phyloP scores from a whole-genome alignment of 1,284 basidiomycete species.

The Agroathelia rolfsii region DNA sequence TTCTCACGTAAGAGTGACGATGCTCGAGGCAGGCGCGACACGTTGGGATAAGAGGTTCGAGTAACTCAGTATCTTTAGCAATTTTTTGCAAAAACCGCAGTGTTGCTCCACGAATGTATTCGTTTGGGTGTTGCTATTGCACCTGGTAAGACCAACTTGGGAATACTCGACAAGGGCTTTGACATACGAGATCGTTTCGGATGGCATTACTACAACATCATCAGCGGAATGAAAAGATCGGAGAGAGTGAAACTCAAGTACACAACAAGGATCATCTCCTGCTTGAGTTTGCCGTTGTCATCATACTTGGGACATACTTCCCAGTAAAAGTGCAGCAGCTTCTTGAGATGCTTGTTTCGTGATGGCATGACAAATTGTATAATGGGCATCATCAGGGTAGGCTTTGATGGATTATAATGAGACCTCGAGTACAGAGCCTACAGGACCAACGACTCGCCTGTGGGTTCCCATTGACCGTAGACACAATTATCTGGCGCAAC shows the following conservation, averaged over 20 bases:
- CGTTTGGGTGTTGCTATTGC: conserved; percentile 92
- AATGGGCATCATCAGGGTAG: conserved; percentile 91
- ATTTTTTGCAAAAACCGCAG: conserved; percentile 96
- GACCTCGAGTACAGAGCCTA: background rate
- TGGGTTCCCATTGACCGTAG: conserved; percentile 92
- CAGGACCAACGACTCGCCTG: conserved; percentile 54
- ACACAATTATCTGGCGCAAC: conserved; percentile 89
- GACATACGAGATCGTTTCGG: conserved; percentile 85
- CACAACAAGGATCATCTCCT: conserved; percentile 99
- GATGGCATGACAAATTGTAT: conserved; percentile 97
- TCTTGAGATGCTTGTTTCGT: conserved; percentile 96
- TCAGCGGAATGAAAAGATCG: conserved; percentile 12
- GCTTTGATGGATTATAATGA: too few relatives aligned
- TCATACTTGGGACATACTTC: conserved; percentile 99
- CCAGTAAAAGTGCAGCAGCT: conserved; percentile 98
- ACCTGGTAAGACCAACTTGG: conserved; percentile 2
- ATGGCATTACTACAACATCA: conserved; percentile 73
- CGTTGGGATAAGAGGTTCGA: conserved; percentile 93
- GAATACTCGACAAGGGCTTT: conserved; percentile 1
- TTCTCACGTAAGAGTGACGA: conserved; percentile 95
- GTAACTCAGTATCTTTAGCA: conserved; percentile 85
- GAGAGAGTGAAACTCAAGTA: conserved; percentile 31
- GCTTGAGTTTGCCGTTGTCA: conserved; percentile 94
- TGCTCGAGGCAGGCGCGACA: conserved; percentile 94
- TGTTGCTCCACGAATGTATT: conserved; percentile 97